Conservation (phyloP, 2,329 filamentous ascomycete species). For the Blumeria hordei region DNA sequence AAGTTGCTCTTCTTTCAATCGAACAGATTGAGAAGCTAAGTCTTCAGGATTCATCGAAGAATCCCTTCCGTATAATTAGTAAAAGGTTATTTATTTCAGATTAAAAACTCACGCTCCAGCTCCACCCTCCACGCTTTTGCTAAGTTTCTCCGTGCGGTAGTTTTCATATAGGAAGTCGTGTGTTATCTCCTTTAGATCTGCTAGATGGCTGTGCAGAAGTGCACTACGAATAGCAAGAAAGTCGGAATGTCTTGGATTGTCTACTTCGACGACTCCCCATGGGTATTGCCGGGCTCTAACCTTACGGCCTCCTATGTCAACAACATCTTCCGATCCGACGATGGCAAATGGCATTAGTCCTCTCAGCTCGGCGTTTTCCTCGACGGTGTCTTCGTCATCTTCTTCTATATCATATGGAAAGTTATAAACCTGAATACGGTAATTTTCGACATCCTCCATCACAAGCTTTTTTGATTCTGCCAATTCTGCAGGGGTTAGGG, state of each 20-base stretch:
- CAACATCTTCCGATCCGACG: conserved; percentile 83
- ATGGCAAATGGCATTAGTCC: conserved; percentile 98
- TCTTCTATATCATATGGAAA: conserved; percentile 99
- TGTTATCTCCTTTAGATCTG: conserved; percentile 97
- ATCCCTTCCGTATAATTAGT: conserved; percentile 21
- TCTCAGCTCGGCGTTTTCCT: conserved; percentile 93
- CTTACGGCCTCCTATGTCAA: conserved; percentile 81
- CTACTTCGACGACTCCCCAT: conserved; percentile 96
- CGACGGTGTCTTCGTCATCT: conserved; percentile 96
- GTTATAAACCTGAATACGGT: conserved; percentile 98
- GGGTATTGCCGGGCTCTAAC: conserved; percentile 93
- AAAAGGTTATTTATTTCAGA: background rate
- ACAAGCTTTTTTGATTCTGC: conserved; percentile 99
- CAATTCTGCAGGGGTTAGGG: conserved; percentile 82
- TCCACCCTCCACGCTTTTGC: conserved; percentile 93
- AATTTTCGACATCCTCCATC: conserved; percentile 99
- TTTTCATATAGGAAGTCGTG: conserved; percentile 99
- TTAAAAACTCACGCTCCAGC: conserved; percentile 49
- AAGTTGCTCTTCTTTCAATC: conserved; percentile 98
- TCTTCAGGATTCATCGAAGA: conserved; percentile 96
- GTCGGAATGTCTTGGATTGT: conserved; percentile 96
- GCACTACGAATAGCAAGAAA: conserved; percentile 94
- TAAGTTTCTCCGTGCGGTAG: conserved; percentile 99
- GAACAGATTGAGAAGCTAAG: conserved; percentile 85
- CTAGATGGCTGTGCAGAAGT: conserved; percentile 89